phyloP scores from a whole-genome alignment of 352 stramenopile species.

The Globisporangium orthogonon region DNA sequence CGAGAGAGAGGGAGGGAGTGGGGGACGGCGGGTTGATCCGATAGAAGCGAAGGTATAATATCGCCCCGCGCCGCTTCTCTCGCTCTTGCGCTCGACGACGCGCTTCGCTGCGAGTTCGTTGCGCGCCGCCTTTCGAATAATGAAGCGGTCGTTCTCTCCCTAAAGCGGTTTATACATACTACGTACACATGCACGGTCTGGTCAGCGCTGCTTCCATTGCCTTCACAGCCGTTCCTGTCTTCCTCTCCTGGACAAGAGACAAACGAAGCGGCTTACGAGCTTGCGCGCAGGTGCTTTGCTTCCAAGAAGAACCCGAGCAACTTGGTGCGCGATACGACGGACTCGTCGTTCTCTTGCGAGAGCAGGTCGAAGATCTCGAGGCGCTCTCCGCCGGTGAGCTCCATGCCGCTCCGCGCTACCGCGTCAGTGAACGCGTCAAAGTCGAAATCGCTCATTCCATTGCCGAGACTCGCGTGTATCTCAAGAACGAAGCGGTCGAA shows the following conservation, averaged over 20 bases:
- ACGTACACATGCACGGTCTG: not conserved
- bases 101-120: not conserved
- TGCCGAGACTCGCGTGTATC: conserved; percentile 18
- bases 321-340: conserved; percentile 19
- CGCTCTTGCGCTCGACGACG: not conserved
- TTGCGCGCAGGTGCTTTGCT: conserved; percentile 18
- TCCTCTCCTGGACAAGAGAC: not conserved
- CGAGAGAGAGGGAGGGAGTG: no score
- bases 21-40: not conserved
- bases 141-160: not conserved
- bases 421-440: conserved; percentile 32
- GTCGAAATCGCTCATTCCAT: conserved; percentile 18
- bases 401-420: conserved; percentile 25
- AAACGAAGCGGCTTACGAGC: not conserved
- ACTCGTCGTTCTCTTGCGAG: conserved; percentile 27
- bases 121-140: no score
- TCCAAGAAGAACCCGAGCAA: conserved; percentile 21
- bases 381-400: conserved; percentile 46
- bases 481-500: conserved; percentile 28
- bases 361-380: conserved; percentile 56
- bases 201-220: not conserved
- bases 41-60: conserved; percentile 10
- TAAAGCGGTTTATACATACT: conserved; percentile 2
- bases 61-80: not conserved
- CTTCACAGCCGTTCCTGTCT: no score